Percentiles rank a stretch among this genome's conserved stretches.
Evolutionary conservation across 768 basidiomycete genomes (phyloP).

Genomic region (Strobilomyces dryophilus): DNA sequence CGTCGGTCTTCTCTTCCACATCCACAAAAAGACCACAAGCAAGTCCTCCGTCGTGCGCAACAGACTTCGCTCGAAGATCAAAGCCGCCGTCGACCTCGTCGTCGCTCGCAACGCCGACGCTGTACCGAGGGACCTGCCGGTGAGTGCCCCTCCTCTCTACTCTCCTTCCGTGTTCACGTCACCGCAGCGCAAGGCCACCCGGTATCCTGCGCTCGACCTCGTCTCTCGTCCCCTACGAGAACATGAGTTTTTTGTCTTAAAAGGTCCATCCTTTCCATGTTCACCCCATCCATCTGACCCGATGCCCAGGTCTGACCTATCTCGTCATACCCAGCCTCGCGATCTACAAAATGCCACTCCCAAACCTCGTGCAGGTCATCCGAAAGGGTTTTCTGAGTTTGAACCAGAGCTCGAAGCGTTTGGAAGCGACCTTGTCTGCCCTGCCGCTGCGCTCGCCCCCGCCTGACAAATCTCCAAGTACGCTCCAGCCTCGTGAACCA

Average conservation of each 20-base stretch:
- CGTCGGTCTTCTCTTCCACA: too few species aligned
- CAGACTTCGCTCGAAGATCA: too few species aligned
- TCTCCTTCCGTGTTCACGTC: background rate
- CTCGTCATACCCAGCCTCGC: conserved; percentile 22
- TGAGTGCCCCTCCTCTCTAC: background rate
- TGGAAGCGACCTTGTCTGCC: conserved; percentile 16
- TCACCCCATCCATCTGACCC: too few species aligned
- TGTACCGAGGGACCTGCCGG: background rate
- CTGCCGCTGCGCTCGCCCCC: too few species aligned
- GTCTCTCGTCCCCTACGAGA: too few species aligned
- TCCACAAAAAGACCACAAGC: too few species aligned
- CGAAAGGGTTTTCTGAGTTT: conserved; percentile 19
- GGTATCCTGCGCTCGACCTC: background rate
- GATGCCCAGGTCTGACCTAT: conserved; percentile 10
- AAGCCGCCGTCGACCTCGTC: too few species aligned
- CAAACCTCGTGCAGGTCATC: conserved; percentile 19
- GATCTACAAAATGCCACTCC: background rate
- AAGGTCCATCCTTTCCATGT: too few species aligned
- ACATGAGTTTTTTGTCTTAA: too few species aligned
- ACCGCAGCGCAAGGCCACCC: background rate
- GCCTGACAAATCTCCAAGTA: too few species aligned
- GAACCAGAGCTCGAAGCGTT: background rate
- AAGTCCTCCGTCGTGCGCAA: too few species aligned
- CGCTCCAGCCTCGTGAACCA: too few species aligned
- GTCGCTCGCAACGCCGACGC: conserved; percentile 3